These are phyloP conservation scores for Lipomyces japonicus DNA, from an alignment of 805 yeast species.

Conservation along the genomic window DNA sequence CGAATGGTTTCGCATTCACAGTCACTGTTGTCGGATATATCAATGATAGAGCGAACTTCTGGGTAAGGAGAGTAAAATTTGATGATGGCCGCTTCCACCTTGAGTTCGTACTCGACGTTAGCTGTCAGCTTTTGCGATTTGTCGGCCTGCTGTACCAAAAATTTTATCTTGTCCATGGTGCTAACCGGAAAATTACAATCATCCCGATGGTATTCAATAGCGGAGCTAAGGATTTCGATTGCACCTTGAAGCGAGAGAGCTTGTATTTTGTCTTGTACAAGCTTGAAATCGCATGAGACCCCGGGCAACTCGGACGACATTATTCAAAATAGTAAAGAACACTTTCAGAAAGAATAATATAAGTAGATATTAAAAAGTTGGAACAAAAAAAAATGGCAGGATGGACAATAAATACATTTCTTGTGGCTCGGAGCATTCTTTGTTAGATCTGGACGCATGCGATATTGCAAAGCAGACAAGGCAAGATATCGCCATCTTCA, in stretches of 20 bases:
- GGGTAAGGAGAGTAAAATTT: conserved; percentile 53
- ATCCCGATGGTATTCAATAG: conserved; percentile 35
- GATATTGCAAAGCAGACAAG: too few species aligned
- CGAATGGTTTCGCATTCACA: conserved; percentile 42
- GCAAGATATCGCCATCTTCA: too few species aligned
- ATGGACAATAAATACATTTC: too few species aligned
- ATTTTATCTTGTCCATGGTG: conserved; percentile 37
- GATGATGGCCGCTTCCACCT: conserved; percentile 37
- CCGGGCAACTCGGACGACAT: too few species aligned
- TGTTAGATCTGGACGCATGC: too few species aligned
- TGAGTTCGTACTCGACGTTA: conserved; percentile 17
- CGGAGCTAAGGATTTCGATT: background rate
- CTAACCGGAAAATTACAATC: conserved; percentile 47
- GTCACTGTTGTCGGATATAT: conserved; percentile 4
- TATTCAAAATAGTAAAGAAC: too few species aligned
- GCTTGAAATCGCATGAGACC: too few species aligned
- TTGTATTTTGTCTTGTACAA: background rate
- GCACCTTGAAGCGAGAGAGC: background rate
- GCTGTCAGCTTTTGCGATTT: background rate
- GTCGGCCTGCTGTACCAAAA: conserved; percentile 5
- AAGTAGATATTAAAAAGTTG: too few species aligned
- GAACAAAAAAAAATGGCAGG: too few species aligned
- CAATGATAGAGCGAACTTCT: conserved; percentile 59
- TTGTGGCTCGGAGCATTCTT: too few species aligned
- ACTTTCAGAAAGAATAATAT: too few species aligned